Evolutionary conservation across 225 moss, liverwort and hornwort genomes (phyloP).

Genomic region (Marchantia paleacea): DNA sequence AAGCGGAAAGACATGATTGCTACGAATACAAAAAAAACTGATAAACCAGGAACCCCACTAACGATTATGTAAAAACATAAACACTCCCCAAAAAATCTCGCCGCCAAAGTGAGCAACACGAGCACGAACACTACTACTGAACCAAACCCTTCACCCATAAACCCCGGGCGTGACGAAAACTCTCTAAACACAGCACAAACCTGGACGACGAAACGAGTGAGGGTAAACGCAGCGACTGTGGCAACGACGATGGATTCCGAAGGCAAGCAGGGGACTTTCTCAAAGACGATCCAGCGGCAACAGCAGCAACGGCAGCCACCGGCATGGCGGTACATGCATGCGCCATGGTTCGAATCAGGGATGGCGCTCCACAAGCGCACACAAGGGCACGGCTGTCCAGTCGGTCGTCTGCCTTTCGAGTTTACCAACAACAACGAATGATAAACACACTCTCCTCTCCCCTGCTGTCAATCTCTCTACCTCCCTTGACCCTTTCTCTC

Average conservation of each 20-base stretch:
- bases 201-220: conserved; percentile 9
- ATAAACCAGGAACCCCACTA: background rate
- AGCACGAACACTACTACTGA: background rate
- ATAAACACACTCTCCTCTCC: background rate
- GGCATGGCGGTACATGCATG: conserved; percentile 16
- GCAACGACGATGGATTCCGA: conserved; percentile 14
- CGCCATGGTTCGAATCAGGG: conserved; percentile 24
- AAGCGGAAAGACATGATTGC: background rate
- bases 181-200: background rate
- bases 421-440: background rate
- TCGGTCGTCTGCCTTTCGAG: background rate
- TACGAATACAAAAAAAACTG: background rate
- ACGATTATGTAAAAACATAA: background rate
- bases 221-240: conserved; percentile 30
- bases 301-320: conserved; percentile 10
- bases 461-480: background rate
- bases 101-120: background rate
- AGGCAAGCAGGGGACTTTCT: conserved; percentile 9
- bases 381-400: background rate
- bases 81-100: background rate
- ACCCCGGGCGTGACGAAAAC: background rate
- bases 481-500: background rate
- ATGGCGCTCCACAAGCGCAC: background rate
- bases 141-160: conserved; percentile 2
- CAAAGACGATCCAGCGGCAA: background rate